Base-by-base conservation (phyloP, 2,329 filamentous ascomycete species). In the Cercospora zeina region DNA sequence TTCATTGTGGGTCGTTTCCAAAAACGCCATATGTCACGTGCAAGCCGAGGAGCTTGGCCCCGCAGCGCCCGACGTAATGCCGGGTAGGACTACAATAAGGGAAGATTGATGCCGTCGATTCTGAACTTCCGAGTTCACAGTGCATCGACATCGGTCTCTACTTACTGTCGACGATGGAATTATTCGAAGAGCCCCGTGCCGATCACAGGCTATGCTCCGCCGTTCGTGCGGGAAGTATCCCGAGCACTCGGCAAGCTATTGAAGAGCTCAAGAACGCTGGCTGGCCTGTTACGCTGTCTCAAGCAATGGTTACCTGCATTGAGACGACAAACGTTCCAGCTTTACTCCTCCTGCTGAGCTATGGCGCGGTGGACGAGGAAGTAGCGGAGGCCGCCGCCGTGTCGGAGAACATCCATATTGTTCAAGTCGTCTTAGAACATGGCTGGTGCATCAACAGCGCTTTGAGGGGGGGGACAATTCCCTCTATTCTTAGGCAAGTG, bases 401-500 rank as follows among this genome's bases (percentile, higher is more conserved):
- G 24, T 34, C 39, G 14, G 42, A 59, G 33, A 24, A 27, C 16
- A 27, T 39, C 30, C 14, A 59, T 31, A n/a, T 59, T 30, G 42
- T 50, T 13, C 42, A 37, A 27, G 31, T 59, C 30, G 24, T 59
- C 13, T 27, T 59, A 16, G n/a, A 53, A 16, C 42, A 59, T 33
- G 47, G 47, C 2, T 59, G 56, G 56, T 31, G 42, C 36, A 51
- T 59, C 16, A 30, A 59, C 27, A 45, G 45, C 31, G 14, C 4
- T 14, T 42, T 59, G 11, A 34, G 56, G 30, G n/a, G 45, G 51
- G 45, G 42, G 16, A 21, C 21, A 6, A 39, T 59, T n/a, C 56
- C 56, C n/a, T 59, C 56, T 33, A 36, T 59, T 21, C 56, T 59
- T 7, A 59, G 45, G 56, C 33, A 59, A 30, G 56, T 51, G 33